These are phyloP conservation scores for Nicotiana noctiflora DNA, from an alignment of 257 asterid species.

Conservation along the genomic window DNA sequence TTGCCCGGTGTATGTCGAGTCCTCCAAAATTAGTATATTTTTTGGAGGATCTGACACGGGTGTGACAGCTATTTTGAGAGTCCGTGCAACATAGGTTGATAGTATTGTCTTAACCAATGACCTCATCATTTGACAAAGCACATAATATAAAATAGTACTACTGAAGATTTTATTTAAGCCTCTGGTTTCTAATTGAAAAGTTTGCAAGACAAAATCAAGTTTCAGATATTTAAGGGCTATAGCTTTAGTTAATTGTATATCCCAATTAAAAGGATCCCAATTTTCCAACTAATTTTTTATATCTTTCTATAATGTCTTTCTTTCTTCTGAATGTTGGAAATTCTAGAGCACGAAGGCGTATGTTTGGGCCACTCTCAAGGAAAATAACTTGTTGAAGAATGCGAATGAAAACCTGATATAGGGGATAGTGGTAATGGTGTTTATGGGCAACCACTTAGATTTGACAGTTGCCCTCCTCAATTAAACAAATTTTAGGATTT, in stretches of 20 bases:
- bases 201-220: neutral
- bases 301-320: neutral
- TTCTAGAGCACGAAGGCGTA: neutral
- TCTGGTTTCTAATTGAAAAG: neutral
- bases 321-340: too few species aligned
- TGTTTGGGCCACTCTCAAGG: neutral
- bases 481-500: neutral
- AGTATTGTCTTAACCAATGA: neutral
- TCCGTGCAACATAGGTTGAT: neutral
- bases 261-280: neutral
- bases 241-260: neutral
- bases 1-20: too few species aligned
- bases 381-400: neutral
- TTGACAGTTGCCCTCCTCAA: neutral
- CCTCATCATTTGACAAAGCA: neutral
- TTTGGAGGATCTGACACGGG: too few species aligned
- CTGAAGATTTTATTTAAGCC: neutral
- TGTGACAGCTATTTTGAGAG: too few species aligned
- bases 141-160: neutral
- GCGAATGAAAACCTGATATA: neutral
- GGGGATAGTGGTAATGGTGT: neutral
- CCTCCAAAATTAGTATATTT: too few species aligned
- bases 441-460: neutral
- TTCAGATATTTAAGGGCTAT: neutral
- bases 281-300: neutral